Base-by-base conservation (phyloP, 169 alveolate species). In the Plasmodium vivax region DNA sequence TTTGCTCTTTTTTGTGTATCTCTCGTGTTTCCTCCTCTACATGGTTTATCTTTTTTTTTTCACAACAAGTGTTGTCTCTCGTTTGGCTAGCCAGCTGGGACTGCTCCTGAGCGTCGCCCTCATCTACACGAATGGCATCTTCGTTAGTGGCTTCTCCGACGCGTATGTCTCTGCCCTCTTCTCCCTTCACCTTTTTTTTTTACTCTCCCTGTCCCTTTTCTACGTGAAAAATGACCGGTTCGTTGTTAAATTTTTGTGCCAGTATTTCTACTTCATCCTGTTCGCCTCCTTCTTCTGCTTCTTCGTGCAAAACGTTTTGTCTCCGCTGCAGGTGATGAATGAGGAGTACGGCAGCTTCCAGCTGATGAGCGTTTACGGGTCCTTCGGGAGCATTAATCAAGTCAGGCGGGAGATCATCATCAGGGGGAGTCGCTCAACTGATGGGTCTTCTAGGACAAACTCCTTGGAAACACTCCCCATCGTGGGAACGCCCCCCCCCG, bases 311-410 rank as follows among this genome's bases (percentile, higher is more conserved):
- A 90, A 90, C 27, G 23, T 58, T 14, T 80, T 90, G 74, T 90
- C 94, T 0, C 94, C 94, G 30, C 3, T 62, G 72, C 94, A 90
- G 73, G 41, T 90, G 6, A 90, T 90, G 94, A 90, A 81, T 71
- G 71, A 83, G 14, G 34, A 58, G 10, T 80, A 80, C 41, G 90
- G 90, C 0, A 38, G 56, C 6, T 90, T 90, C 56, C 91, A 90
- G 56, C n/a, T 38, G 12, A 90, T 90, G 94, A 90, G 81, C 41
- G 51, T 90, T 1, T 90, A 90, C 81, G 94, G 94, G 1, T 90
- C 94, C 10, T 90, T 90, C 81, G 94, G 94, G 0, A 19, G 81
- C 41, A 90, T 90, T 0, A 90, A 51, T 9, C 80, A 90, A 73
- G 62, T 10, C 6, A 90, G 94, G 81, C 34, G 36, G 8, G 94